phyloP scores from a whole-genome alignment of 1,284 basidiomycete genomes.

The Cryptococcus jaspeensis region DNA sequence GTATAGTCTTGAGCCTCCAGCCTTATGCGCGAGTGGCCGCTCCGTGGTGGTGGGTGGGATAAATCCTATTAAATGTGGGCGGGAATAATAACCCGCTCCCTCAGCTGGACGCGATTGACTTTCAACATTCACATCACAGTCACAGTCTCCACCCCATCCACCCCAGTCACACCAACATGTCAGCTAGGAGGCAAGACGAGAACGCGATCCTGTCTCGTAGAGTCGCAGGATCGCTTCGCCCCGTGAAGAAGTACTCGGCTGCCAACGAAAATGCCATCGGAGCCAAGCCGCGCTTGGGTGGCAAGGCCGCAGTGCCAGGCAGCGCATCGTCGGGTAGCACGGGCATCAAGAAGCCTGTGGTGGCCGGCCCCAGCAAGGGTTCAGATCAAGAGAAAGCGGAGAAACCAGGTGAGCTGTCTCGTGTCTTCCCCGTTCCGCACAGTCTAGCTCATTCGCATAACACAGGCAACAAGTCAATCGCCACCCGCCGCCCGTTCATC shows the following conservation, averaged over 20 bases:
- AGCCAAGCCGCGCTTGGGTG: too few species aligned
- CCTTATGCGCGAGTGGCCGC: neutral
- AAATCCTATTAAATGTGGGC: constrained; percentile 14
- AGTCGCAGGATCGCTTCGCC: neutral
- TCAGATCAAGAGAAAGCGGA: neutral
- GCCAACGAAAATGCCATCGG: constrained; percentile 1
- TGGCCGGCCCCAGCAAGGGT: neutral
- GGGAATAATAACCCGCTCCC: constrained; percentile 1
- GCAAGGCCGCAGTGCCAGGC: neutral
- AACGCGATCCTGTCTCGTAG: constrained; percentile 3
- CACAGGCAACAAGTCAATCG: neutral
- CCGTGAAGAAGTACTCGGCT: neutral
- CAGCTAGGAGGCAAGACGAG: constrained; percentile 18
- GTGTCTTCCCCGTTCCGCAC: neutral
- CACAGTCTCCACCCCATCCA: neutral
- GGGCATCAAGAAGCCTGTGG: neutral
- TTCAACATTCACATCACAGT: neutral
- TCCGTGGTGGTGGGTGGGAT: constrained; percentile 6
- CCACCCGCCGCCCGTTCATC: neutral
- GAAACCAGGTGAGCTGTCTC: neutral
- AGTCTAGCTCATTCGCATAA: neutral
- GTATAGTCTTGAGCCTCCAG: neutral
- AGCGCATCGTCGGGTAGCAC: neutral
- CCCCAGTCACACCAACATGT: constrained; percentile 4
- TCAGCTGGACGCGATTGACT: constrained; percentile 14